Conservation (phyloP, 2,329 filamentous ascomycete genomes). For the Claviceps pazoutovae region DNA sequence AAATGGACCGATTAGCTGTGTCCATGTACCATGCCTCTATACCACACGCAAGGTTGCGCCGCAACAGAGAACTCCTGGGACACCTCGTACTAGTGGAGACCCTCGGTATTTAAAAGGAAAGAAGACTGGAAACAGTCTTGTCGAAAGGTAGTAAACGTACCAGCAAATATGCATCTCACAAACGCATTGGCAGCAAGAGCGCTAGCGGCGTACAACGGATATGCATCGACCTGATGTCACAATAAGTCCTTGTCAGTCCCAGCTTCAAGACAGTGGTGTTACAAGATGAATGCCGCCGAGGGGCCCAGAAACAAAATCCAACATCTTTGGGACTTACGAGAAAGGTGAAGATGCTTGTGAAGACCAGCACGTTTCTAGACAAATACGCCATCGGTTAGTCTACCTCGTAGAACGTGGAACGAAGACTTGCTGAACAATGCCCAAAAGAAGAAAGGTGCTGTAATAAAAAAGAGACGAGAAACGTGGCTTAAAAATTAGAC, state of each 20-base stretch:
- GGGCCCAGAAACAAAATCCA: not conserved
- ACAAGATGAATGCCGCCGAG: not conserved
- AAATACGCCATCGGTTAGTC: slow-evolving; percentile 14
- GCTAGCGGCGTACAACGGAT: slow-evolving; percentile 59
- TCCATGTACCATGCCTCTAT: not conserved
- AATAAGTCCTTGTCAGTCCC: not conserved
- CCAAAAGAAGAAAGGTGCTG: not conserved
- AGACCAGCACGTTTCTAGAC: slow-evolving; percentile 58
- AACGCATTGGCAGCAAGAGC: slow-evolving; percentile 78
- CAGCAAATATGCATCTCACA: slow-evolving; percentile 61
- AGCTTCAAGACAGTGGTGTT: too few species aligned
- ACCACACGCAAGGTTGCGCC: too few species aligned
- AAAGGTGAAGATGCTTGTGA: slow-evolving; percentile 79
- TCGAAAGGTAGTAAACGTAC: slow-evolving; percentile 21
- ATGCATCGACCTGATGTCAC: slow-evolving; percentile 49
- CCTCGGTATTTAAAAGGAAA: not conserved
- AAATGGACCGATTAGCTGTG: slow-evolving; percentile 6
- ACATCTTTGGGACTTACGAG: slow-evolving; percentile 40
- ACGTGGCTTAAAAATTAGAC: not conserved
- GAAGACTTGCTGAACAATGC: not conserved
- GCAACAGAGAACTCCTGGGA: too few species aligned
- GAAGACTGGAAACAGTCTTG: not conserved
- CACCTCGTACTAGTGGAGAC: too few species aligned
- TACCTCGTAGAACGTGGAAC: slow-evolving; percentile 4
- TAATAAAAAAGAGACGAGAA: not conserved